These are phyloP conservation scores for Chrysanthemum makinoi DNA, from an alignment of 129 eudicot species.

Conservation along the genomic window DNA sequence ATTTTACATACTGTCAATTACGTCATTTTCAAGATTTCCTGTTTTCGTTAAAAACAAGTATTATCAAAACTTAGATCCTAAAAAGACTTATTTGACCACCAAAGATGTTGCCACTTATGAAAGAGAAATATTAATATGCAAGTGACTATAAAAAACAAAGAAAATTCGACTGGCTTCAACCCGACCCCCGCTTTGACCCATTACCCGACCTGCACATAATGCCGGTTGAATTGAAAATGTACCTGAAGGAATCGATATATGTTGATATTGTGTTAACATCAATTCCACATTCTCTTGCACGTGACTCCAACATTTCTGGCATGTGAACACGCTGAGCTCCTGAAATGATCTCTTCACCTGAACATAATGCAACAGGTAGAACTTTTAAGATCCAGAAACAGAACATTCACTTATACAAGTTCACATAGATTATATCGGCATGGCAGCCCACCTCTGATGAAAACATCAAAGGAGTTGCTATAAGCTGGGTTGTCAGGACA, in stretches of 20 bases:
- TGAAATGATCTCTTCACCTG: conserved; percentile 97
- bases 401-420: not conserved
- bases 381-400: not conserved
- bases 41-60: conserved; percentile 13
- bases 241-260: conserved; percentile 79
- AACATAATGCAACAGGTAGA: conserved; percentile 1
- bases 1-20: too few species aligned
- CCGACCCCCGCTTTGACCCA: not conserved
- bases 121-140: not conserved
- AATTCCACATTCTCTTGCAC: conserved; percentile 69
- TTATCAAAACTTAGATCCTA: not conserved
- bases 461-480: conserved; percentile 93
- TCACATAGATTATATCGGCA: not conserved
- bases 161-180: not conserved
- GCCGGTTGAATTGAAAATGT: not conserved
- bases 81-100: not conserved
- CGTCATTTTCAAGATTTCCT: too few species aligned
- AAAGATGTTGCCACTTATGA: not conserved
- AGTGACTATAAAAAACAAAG: not conserved
- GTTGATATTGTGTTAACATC: conserved; percentile 75
- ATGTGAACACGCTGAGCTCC: conserved; percentile 88
- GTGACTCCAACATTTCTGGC: conserved; percentile 57
- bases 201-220: too few species aligned
- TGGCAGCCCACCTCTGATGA: conserved; percentile 55
- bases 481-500: conserved; percentile 53